Conservation (phyloP, 2,329 filamentous ascomycete species). For the Aspergillus hiratsukae region DNA sequence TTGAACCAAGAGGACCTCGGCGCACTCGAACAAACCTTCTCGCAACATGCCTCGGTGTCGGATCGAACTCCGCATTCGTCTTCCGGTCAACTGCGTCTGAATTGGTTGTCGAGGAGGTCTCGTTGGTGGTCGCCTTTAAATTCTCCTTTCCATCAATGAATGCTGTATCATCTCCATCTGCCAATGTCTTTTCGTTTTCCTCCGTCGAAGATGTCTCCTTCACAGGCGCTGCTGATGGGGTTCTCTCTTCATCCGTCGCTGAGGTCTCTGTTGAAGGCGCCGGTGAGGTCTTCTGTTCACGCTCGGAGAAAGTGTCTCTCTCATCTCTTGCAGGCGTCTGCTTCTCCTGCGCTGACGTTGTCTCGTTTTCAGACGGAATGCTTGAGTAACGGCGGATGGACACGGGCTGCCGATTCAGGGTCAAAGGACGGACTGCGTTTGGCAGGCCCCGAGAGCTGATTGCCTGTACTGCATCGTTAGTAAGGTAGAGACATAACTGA, state of each 20-base stretch:
- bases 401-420: not conserved
- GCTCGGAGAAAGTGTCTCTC: not conserved
- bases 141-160: not conserved
- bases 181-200: not conserved
- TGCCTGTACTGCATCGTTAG: constrained; percentile 2
- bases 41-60: not conserved
- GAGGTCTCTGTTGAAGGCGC: not conserved
- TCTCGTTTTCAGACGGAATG: not conserved
- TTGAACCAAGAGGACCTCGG: not conserved
- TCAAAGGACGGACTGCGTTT: not conserved
- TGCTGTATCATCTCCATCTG: not conserved
- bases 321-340: not conserved
- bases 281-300: constrained; percentile 1
- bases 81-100: not conserved
- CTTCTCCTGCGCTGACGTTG: not conserved
- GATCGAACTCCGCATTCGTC: not conserved
- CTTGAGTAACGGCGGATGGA: not conserved
- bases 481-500: not conserved
- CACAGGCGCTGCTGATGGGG: not conserved
- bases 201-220: not conserved
- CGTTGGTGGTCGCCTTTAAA: not conserved
- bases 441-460: constrained; percentile 1
- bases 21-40: not conserved
- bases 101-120: not conserved
- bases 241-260: not conserved